Base-by-base conservation (phyloP, 257 asterid genomes). In the Eustoma russellianum region DNA sequence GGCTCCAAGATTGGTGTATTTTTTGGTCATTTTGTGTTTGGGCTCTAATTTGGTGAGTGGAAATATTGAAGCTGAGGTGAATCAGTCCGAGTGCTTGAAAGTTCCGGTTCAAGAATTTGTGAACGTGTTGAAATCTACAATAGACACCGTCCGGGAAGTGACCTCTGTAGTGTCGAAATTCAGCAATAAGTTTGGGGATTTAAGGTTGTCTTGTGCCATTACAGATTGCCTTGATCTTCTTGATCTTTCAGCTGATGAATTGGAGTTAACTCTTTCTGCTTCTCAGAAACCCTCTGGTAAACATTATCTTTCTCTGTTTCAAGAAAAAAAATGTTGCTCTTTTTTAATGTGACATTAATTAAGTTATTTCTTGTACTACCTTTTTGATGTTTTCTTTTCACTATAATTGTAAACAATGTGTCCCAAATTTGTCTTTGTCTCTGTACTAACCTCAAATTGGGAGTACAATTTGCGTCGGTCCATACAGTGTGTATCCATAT, bases 141-240 rank as follows among this genome's bases (percentile, higher is more conserved):
- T 85, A 0, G 70, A 46, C 12, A 55, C 63, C 3, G 49, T 82
- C 35, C 59, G 57, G 51, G 59, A 73, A 41, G 82, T 77, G 7
- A 75, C 56, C 11, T 60, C 82, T 2, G 50, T 56, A 2, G 81
- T 81, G 57, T 65, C 85, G 17, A 62, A 54, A 44, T 75, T 74
- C 65, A 60, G 63, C 67, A 73, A 72, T 5, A 62, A 6, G 0
- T 69, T 68, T 17, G 80, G 77, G 9, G 73, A 75, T 60, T 75
- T 73, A 72, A 77, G 83, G 65, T 64, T 70, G n/a, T 66, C 71
- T 3, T 69, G 67, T 46, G 86, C 88, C 28, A 63, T 77, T 17
- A 56, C 83, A 19, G 82, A 81, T 13, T 85, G 94, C 67, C 88
- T 77, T 13, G 88, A 81, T 57, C 59, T 85, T 70, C 77, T 85